Evolutionary conservation across 805 yeast species (phyloP).

Genomic region (Wickerhamiella dianesei): DNA sequence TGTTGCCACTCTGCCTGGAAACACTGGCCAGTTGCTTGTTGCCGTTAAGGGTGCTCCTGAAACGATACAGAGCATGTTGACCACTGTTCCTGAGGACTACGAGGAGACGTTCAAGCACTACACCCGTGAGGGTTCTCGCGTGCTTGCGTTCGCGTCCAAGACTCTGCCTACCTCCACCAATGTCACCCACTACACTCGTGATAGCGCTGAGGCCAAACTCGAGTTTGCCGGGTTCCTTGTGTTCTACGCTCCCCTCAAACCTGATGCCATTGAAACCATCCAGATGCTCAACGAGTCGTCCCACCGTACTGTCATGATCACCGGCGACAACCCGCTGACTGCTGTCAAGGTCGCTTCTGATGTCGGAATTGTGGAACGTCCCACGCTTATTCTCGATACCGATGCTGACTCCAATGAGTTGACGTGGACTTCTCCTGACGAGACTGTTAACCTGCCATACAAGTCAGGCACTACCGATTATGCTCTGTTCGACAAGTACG

Average conservation of each 20-base stretch:
- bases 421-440: constrained; percentile 77
- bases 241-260: constrained; percentile 93
- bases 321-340: constrained; percentile 97
- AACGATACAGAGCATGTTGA: constrained; percentile 68
- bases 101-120: constrained; percentile 78
- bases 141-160: constrained; percentile 86
- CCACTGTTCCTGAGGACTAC: constrained; percentile 57
- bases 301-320: constrained; percentile 94
- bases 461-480: constrained; percentile 25
- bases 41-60: constrained; percentile 98
- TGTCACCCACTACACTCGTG: constrained; percentile 48
- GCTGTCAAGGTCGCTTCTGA: constrained; percentile 96
- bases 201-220: constrained; percentile 59
- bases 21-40: constrained; percentile 41
- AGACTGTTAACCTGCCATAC: constrained; percentile 47
- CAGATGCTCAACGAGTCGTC: constrained; percentile 87
- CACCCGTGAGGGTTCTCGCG: constrained; percentile 93
- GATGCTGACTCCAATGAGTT: constrained; percentile 56
- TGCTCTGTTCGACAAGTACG: constrained; percentile 49
- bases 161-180: constrained; percentile 40
- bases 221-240: constrained; percentile 85
- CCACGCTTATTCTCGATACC: constrained; percentile 72
- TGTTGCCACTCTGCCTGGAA: constrained; percentile 44
- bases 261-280: constrained; percentile 81
- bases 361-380: constrained; percentile 74